Evolutionary conservation across 441 rosid genomes (phyloP).

Genomic region (Gossypium gossypioides): DNA sequence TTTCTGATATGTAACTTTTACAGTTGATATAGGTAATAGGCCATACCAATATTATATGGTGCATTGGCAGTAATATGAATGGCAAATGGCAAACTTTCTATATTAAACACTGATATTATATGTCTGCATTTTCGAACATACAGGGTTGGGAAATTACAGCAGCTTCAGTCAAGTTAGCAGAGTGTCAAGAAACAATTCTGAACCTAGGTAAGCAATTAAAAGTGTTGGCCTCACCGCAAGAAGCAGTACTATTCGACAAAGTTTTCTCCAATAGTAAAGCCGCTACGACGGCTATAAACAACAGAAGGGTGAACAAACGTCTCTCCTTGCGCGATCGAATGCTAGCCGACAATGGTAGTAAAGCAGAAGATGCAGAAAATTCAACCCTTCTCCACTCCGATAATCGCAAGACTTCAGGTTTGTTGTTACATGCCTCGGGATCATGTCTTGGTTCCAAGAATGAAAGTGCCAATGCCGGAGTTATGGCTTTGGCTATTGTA

Average conservation of each 20-base stretch:
- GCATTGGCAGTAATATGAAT: no score
- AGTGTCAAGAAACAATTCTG: slow-evolving; percentile 62
- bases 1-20: not conserved
- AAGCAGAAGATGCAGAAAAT: slow-evolving; percentile 22
- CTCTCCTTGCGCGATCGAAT: slow-evolving; percentile 53
- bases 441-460: slow-evolving; percentile 22
- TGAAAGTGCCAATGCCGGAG: slow-evolving; percentile 16
- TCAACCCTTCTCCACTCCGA: slow-evolving; percentile 11
- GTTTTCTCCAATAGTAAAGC: slow-evolving; percentile 26
- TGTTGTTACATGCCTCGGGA: slow-evolving; percentile 25
- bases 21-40: not conserved
- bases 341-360: slow-evolving; percentile 40
- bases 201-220: slow-evolving; percentile 49
- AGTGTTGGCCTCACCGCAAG: slow-evolving; percentile 33
- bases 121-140: slow-evolving; percentile 9
- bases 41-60: no score
- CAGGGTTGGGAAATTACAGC: slow-evolving; percentile 48
- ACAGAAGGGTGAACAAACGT: slow-evolving; percentile 31
- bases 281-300: slow-evolving; percentile 21
- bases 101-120: not conserved
- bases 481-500: slow-evolving; percentile 34
- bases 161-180: slow-evolving; percentile 53
- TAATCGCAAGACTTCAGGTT: slow-evolving; percentile 19
- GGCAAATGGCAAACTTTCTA: no score
- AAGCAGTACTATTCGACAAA: slow-evolving; percentile 35